Percentiles rank a stretch among this genome's conserved stretches.
Evolutionary conservation across 176 grass and related monocot species (phyloP).

Genomic region (Carex scoparia): DNA sequence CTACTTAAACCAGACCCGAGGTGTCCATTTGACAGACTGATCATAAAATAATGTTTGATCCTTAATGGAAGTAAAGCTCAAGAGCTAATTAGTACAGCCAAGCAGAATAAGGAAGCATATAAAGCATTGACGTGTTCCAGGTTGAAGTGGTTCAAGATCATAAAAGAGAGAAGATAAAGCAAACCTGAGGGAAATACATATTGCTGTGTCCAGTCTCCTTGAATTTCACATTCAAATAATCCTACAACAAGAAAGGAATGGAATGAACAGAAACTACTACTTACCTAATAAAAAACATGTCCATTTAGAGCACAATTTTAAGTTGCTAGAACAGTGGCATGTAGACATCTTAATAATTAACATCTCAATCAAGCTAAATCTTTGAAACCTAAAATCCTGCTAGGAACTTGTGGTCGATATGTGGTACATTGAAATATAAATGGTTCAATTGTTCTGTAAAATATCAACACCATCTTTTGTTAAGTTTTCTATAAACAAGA

Average conservation of each 20-base stretch:
- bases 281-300: background rate
- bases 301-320: background rate
- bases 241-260: constrained; percentile 31
- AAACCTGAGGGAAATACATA: constrained; percentile 98
- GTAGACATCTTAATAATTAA: background rate
- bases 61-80: background rate
- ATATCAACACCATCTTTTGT: background rate
- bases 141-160: background rate
- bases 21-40: background rate
- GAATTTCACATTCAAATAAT: constrained; percentile 96
- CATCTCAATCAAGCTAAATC: background rate
- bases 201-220: constrained; percentile 97
- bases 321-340: background rate
- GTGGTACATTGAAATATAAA: background rate
- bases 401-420: background rate
- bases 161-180: background rate
- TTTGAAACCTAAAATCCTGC: background rate
- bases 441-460: background rate
- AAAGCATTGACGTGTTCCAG: background rate
- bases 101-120: background rate
- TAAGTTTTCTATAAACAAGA: background rate
- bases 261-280: constrained; percentile 1
- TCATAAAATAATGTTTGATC: background rate
- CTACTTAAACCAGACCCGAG: background rate
- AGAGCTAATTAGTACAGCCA: background rate